Base-by-base conservation (phyloP, 768 basidiomycete genomes). In the Cubamyces lactineus region DNA sequence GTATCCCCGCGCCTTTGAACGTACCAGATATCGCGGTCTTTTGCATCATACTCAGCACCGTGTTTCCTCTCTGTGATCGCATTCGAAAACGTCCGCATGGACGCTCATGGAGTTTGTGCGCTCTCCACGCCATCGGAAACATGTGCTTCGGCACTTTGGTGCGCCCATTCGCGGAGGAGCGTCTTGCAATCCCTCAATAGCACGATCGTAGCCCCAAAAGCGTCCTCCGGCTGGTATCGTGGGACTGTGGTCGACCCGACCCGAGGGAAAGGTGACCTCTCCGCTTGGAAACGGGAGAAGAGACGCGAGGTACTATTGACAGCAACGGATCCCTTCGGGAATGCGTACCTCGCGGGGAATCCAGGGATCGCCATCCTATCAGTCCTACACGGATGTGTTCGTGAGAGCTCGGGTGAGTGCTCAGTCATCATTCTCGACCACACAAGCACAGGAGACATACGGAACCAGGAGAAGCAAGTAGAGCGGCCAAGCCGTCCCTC, bases 91-190 rank as follows among this genome's bases (percentile, higher is more conserved):
- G 34, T 34, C 34, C 34, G 28, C 51, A 45, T 45, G 43, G 30
- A 28, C 30, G 19, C 23, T 40, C 21, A 49, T 38, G 53, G 59
- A 54, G 59, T 55, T 61, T 61, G 48, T 61, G 60, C 53, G 60
- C 53, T 56, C 60, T 49, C 12, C 43, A 40, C 60, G 23, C 21
- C 3, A 7, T 24, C 19, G 62, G 57, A 55, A 58, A 59, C 53
- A 39, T 42, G 57, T 19, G 24, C 21, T 11, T 63, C 21, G 11
- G 50, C 57, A 12, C 43, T 41, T 63, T 57, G 51, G 57, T 48
- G 28, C 21, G 30, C 11, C 38, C 42, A 57, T 34, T 34, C 34
- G 34, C 34, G 53, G 59, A 50, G 45, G 16, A 17, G 7, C 43
- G 19, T 24, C 5, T 13, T 28, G 41, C 7, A 16, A 16, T 21